phyloP scores from a whole-genome alignment of 2,329 filamentous ascomycete species.

The Dactylellina drechsleri region DNA sequence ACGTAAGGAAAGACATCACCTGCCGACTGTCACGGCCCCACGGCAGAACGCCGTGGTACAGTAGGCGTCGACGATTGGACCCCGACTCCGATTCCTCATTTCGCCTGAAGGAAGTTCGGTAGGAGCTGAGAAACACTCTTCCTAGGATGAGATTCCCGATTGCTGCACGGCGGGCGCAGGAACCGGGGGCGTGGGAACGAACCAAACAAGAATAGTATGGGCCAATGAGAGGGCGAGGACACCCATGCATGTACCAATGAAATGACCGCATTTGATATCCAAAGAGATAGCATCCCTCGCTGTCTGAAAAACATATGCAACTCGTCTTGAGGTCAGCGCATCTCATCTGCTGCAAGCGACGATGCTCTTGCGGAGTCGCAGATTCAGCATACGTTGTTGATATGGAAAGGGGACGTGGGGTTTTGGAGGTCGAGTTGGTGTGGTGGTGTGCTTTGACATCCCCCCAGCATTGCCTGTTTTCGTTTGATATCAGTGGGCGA shows the following conservation, averaged over 20 bases:
- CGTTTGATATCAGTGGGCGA: background rate
- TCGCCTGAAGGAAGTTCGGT: background rate
- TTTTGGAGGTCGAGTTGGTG: conserved; percentile 1
- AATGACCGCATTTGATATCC: conserved; percentile 17
- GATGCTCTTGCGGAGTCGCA: conserved; percentile 23
- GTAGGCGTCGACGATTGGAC: conserved; percentile 3
- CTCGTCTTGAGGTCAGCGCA: conserved; percentile 6
- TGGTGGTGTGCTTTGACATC: too few species aligned
- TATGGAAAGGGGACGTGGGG: conserved; percentile 3
- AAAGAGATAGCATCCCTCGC: background rate
- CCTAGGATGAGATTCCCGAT: conserved; percentile 15
- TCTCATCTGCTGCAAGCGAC: conserved; percentile 46
- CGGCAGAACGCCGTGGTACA: conserved; percentile 25
- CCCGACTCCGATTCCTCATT: background rate
- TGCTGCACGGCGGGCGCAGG: conserved; percentile 21
- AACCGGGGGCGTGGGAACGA: conserved; percentile 15
- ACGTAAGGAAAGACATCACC: conserved; percentile 27
- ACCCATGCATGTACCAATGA: conserved; percentile 38
- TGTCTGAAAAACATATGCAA: conserved; percentile 4
- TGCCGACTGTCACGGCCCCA: conserved; percentile 22
- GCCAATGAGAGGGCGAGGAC: conserved; percentile 28
- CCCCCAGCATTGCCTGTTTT: too few species aligned
- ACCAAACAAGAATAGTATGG: background rate
- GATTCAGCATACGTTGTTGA: conserved; percentile 2
- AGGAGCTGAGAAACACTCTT: background rate